Evolutionary conservation across 2,329 filamentous ascomycete genomes (phyloP).

Genomic region (Aphanoascus verrucosus): DNA sequence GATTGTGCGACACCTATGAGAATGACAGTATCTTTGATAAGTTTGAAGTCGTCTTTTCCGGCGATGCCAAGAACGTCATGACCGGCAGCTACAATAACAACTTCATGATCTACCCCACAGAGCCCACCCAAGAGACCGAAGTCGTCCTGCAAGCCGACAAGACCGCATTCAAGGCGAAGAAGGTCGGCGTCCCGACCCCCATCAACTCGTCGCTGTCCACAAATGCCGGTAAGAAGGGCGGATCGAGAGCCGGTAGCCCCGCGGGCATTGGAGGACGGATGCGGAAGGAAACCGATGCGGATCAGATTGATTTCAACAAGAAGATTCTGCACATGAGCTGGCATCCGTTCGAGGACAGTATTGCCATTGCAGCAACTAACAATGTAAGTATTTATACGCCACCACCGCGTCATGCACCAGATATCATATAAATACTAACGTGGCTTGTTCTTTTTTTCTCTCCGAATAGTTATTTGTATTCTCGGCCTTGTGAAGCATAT

Average conservation of each 20-base stretch:
- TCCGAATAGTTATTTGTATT: slow-evolving; percentile 67
- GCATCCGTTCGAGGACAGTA: slow-evolving; percentile 99
- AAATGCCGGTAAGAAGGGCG: slow-evolving; percentile 72
- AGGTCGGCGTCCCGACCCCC: slow-evolving; percentile 92
- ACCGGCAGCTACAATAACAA: slow-evolving; percentile 99
- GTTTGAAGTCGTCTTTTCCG: slow-evolving; percentile 97
- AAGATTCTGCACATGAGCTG: slow-evolving; percentile 99
- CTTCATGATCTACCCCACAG: slow-evolving; percentile 99
- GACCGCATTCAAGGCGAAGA: slow-evolving; percentile 99
- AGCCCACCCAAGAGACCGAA: slow-evolving; percentile 91
- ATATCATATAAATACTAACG: slow-evolving; percentile 14
- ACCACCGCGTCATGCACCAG: background rate
- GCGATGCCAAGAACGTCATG: slow-evolving; percentile 98
- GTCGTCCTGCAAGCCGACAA: slow-evolving; percentile 97
- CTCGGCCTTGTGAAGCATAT: slow-evolving; percentile 52
- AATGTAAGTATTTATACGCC: slow-evolving; percentile 59
- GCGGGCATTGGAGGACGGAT: slow-evolving; percentile 82
- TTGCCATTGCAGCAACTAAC: slow-evolving; percentile 97
- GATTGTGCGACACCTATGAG: slow-evolving; percentile 95
- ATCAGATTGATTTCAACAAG: slow-evolving; percentile 99
- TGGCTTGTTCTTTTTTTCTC: background rate
- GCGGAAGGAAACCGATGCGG: slow-evolving; percentile 97
- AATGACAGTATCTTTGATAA: slow-evolving; percentile 99
- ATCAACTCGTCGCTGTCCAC: slow-evolving; percentile 66
- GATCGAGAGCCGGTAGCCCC: slow-evolving; percentile 79